Evolutionary conservation across 2,329 filamentous ascomycete genomes (phyloP), one percentile per base, ranked within the genome.

Genomic region (Fusarium circinatum): DNA sequence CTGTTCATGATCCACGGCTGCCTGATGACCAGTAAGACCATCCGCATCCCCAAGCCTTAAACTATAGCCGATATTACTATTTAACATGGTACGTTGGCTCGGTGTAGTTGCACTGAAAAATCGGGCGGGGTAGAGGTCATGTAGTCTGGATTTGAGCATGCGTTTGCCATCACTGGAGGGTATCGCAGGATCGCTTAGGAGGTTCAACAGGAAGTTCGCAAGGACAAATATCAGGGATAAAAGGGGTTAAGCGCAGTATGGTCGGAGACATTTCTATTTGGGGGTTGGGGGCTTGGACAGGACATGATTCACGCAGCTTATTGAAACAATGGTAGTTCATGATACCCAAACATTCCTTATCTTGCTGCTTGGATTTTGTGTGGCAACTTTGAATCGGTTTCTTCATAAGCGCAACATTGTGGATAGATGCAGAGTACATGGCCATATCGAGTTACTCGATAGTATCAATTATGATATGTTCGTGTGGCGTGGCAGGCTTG

Each of bases 1-100:
- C 79, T 98, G 68, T 99, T 98, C 83, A 86, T 97, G 67, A 77
- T 95, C n/a, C 94, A 97, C 81, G 96, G 95, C 26, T 97, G 93
- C 80, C 84, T 96, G 79, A 98, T 99, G 96, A 93, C 96, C 73
- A 98, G 94, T 86, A 97, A 96, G 88, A 96, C 91, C 38, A 90
- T 99, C 79, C 94, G 96, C 81, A 95, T 99, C 75, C 96, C 96
- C 22, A 99, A 99, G 89, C 95, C 89, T 65, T 92, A 83, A 82
- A 38, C 20, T 54, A 60, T 47, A 59, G 55, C 59, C n/a, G 30
- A 55, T 38, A 63, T 49, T 47, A 68, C 62, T 45, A 68, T 71
- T 71, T 66, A 66, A 71, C 64, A 74, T 65, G 68, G 68, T 55
- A 59, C 38, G 32, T 42, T n/a, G 62, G 18, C 34, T 60, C 70